Base-by-base conservation (phyloP, 73 alveolate genomes). In the Paramecium biaurelia region DNA sequence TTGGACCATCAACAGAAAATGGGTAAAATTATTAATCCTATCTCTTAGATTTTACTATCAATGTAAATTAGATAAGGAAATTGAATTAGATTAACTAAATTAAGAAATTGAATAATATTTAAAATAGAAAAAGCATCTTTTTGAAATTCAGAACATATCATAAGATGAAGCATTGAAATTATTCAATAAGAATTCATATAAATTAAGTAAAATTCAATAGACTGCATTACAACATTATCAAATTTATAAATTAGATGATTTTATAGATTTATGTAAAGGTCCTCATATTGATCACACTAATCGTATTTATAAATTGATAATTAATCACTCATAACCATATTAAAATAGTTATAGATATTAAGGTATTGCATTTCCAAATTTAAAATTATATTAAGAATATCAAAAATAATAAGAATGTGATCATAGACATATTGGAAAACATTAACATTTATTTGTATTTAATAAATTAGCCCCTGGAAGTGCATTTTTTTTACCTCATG, bases 221-320 rank as follows among this genome's bases (percentile, higher is more conserved):
- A 95, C 95, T 96, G 59, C 98, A 98, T 53, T 99, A 98, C 1
- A 98, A 95, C 35, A 98, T 97, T 10, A 85, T 93, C 85, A 97
- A 57, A 99, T 99, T 59, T 99, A 99, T 92, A 95, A 98, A 79
- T 97, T 99, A 70, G 99, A 99, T 0, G 96, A 93, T 57, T 92
- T 99, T 85, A 96, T 99, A 76, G 99, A 99, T 95, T 93, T 99
- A 57, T 99, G 99, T 92, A 97, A 98, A 9, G 99, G 99, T 24
- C 99, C 99, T 32, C 99, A 99, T 85, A 53, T 99, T 20, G 99
- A 99, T 37, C 92, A 95, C 94, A 98, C 99, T 28, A 96, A 96
- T 86, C 92, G 95, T 92, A 98, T 98, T 70, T 97, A 98, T 96
- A 99, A 99, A 47, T 98, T 98, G 92, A 93, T 95, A 93, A 97